Evolutionary conservation across 192 early-diverging fungal genomes (phyloP).

Genomic region (Physocladia obscura): DNA sequence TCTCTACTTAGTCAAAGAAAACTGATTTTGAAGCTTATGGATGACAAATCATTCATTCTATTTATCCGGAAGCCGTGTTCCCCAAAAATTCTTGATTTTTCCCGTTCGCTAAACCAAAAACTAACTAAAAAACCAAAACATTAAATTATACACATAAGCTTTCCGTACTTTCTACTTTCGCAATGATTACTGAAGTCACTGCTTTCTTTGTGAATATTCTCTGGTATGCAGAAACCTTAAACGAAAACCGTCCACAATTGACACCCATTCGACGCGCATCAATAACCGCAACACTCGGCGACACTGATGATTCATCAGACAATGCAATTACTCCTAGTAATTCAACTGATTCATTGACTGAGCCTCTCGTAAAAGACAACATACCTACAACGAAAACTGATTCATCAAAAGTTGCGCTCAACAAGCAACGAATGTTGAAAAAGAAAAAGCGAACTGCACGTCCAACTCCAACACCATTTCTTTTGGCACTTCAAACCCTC

Average conservation of each 20-base stretch:
- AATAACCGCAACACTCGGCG: constrained; percentile 11
- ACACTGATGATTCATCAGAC: neutral
- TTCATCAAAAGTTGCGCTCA: neutral
- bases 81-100: no score
- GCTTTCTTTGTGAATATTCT: constrained; percentile 18
- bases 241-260: neutral
- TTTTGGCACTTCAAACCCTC: neutral
- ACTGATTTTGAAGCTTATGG: no score
- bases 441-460: neutral
- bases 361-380: neutral
- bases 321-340: neutral
- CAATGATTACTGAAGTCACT: constrained; percentile 24
- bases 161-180: constrained; percentile 12
- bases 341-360: neutral
- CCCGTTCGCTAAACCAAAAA: no score
- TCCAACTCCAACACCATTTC: neutral
- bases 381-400: neutral
- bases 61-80: no score
- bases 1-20: no score
- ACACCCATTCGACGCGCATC: neutral
- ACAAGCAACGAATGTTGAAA: neutral
- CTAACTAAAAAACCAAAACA: no score
- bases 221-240: constrained; percentile 24
- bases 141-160: no score
- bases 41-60: no score